phyloP scores from a whole-genome alignment of 305 asterid species.

The Solanum aculeatissimum region DNA sequence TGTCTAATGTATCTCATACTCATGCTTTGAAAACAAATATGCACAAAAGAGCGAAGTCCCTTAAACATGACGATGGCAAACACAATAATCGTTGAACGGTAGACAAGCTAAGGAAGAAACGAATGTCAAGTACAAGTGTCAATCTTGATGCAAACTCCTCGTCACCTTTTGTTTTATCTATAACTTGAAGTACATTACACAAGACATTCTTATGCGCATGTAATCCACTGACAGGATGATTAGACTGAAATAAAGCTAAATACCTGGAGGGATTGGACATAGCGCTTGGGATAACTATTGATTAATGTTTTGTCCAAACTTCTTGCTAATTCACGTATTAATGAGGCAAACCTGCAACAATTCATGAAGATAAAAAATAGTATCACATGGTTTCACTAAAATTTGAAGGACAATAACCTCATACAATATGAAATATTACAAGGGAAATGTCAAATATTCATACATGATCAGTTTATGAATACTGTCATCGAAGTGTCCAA shows the following conservation, averaged over 20 bases:
- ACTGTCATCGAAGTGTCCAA: too few relatives aligned
- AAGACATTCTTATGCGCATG: not conserved
- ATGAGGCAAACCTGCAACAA: slow-evolving; percentile 8
- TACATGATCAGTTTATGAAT: too few relatives aligned
- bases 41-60: not conserved
- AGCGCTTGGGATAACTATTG: slow-evolving; percentile 11
- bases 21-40: not conserved
- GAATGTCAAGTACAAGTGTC: not conserved
- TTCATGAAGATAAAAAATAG: not conserved
- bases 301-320: slow-evolving; percentile 9
- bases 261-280: slow-evolving; percentile 22
- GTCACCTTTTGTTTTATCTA: not conserved
- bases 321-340: slow-evolving; percentile 16
- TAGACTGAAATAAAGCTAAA: not conserved
- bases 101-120: not conserved
- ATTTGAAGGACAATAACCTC: not conserved
- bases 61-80: not conserved
- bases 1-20: not conserved
- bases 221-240: not conserved
- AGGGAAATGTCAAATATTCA: not conserved
- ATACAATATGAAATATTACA: not conserved
- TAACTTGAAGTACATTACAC: not conserved
- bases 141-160: not conserved
- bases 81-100: not conserved
- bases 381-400: too few relatives aligned